phyloP scores from a whole-genome alignment of 345 rosid species.

The Aegle marmelos region DNA sequence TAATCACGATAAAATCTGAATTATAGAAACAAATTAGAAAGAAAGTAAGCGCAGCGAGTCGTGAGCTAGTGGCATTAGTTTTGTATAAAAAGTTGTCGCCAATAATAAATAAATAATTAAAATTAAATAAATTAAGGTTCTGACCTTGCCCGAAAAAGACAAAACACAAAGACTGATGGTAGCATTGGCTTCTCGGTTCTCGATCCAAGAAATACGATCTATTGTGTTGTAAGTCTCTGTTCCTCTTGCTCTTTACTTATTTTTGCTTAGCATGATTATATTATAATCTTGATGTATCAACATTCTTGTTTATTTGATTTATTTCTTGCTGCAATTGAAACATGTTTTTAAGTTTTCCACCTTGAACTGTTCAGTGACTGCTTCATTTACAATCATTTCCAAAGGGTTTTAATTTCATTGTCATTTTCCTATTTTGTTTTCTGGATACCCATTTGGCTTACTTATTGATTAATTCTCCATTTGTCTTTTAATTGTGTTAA shows the following conservation, averaged over 20 bases:
- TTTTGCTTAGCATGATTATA: background rate
- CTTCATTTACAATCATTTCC: background rate
- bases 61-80: too few species aligned
- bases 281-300: background rate
- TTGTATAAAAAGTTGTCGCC: background rate
- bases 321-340: background rate
- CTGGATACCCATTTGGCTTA: background rate
- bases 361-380: background rate
- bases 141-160: background rate
- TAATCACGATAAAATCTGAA: too few species aligned
- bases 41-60: too few species aligned
- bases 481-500: background rate
- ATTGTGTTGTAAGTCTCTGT: background rate
- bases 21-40: too few species aligned
- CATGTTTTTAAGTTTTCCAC: background rate
- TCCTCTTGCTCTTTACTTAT: background rate
- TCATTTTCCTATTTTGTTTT: background rate
- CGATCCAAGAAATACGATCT: background rate
- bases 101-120: background rate
- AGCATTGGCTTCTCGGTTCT: background rate
- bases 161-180: background rate
- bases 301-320: background rate
- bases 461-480: background rate
- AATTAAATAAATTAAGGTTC: background rate
- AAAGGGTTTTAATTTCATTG: too few species aligned